Percentiles rank a stretch among this genome's conserved stretches.
Conservation (phyloP, 768 basidiomycete genomes). For the Mycena pura region DNA sequence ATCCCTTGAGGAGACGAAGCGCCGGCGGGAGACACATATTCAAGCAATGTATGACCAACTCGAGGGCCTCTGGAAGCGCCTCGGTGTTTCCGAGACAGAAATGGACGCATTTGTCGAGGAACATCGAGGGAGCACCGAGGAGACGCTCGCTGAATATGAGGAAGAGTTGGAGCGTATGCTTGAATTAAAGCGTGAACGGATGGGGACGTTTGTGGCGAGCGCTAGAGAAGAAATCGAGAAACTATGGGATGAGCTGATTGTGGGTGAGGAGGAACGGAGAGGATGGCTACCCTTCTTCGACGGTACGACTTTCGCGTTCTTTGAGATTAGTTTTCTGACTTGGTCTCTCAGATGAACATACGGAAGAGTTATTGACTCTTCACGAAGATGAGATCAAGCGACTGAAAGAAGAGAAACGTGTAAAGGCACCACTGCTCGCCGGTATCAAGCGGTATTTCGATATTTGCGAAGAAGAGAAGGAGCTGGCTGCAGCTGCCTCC, state of each 20-base stretch:
- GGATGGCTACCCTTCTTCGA: constrained; percentile 86
- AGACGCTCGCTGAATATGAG: constrained; percentile 82
- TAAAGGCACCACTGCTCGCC: constrained; percentile 77
- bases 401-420: constrained; percentile 81
- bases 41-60: constrained; percentile 95
- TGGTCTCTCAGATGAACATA: constrained; percentile 71
- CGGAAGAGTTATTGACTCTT: constrained; percentile 82
- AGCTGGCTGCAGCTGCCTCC: constrained; percentile 78
- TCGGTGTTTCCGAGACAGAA: constrained; percentile 79
- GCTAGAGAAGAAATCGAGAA: constrained; percentile 81
- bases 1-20: constrained; percentile 76
- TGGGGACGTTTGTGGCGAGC: constrained; percentile 83
- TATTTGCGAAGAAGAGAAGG: constrained; percentile 88
- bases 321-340: constrained; percentile 13
- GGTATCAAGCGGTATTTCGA: constrained; percentile 89
- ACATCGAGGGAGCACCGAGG: constrained; percentile 82
- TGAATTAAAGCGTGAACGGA: constrained; percentile 84
- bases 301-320: constrained; percentile 53
- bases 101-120: constrained; percentile 94
- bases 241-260: constrained; percentile 88
- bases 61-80: constrained; percentile 86
- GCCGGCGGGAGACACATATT: constrained; percentile 79
- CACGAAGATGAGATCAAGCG: constrained; percentile 87
- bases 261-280: constrained; percentile 80
- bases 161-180: constrained; percentile 91